A percentile compares a stretch with the other conserved stretches of the same genome.
Evolutionary conservation across 495 filamentous ascomycete species (phyloP).

Genomic region (Aspergillus sclerotiicarbonarius): DNA sequence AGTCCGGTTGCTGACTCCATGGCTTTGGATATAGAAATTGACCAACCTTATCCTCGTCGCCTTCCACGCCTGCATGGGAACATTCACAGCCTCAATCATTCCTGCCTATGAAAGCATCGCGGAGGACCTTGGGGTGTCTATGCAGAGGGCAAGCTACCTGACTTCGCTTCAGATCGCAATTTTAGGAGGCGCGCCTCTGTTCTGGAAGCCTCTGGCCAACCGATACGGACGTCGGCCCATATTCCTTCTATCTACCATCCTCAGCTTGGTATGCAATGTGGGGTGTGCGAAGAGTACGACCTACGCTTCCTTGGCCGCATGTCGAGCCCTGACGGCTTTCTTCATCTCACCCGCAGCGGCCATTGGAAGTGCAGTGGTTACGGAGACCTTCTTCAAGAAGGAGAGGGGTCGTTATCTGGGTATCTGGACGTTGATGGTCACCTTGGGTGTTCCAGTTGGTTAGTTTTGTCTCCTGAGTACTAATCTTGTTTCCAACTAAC

Average conservation of each 20-base stretch:
- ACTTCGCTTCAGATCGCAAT: conserved; percentile 52
- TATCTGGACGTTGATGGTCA: conserved; percentile 48
- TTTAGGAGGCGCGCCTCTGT: conserved; percentile 48
- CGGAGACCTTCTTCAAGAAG: conserved; percentile 44
- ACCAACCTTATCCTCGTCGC: conserved; percentile 52
- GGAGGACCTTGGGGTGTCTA: conserved; percentile 41
- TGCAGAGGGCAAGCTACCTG: conserved; percentile 51
- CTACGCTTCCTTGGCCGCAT: conserved; percentile 41
- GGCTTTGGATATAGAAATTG: conserved; percentile 41
- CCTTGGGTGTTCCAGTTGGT: conserved; percentile 39
- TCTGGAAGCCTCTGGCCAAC: conserved; percentile 55
- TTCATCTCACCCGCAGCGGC: conserved; percentile 27
- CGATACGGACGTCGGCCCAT: conserved; percentile 53
- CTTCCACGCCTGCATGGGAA: conserved; percentile 56
- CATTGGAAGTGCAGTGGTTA: conserved; percentile 48
- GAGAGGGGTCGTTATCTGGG: conserved; percentile 46
- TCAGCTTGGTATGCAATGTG: conserved; percentile 46
- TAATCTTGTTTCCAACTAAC: neutral
- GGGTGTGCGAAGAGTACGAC: conserved; percentile 44
- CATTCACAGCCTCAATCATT: conserved; percentile 55
- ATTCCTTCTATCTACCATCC: conserved; percentile 47
- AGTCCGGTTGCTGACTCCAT: neutral
- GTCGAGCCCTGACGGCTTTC: conserved; percentile 24
- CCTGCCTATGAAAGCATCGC: conserved; percentile 52
- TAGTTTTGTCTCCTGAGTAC: conserved; percentile 12